Evolutionary conservation across 352 stramenopile species (phyloP).

Genomic region (Halophytophthora polymorphica): DNA sequence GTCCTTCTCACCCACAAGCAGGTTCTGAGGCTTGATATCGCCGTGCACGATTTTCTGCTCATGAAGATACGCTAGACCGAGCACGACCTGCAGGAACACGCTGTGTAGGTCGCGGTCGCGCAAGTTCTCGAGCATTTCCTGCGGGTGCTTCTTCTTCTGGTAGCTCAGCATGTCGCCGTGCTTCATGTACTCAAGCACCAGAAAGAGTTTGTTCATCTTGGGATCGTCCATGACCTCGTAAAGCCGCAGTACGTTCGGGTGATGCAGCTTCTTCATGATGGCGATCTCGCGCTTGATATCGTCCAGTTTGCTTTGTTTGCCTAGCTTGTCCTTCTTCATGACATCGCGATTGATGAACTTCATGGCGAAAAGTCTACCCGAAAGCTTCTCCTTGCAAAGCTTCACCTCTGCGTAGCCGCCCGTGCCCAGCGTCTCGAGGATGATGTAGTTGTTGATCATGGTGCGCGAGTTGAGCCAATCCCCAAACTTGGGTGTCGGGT

Average conservation of each 20-base stretch:
- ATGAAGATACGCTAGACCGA: conserved; percentile 88
- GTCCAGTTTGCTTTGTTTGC: conserved; percentile 75
- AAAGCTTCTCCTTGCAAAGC: conserved; percentile 82
- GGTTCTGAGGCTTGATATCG: conserved; percentile 87
- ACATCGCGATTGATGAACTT: conserved; percentile 88
- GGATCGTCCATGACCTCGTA: conserved; percentile 96
- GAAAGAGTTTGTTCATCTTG: conserved; percentile 92
- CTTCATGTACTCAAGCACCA: conserved; percentile 97
- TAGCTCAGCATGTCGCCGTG: conserved; percentile 70
- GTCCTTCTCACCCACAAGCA: conserved; percentile 84
- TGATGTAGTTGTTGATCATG: conserved; percentile 95
- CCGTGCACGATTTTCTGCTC: conserved; percentile 84
- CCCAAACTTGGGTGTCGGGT: conserved; percentile 75
- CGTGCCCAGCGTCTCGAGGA: conserved; percentile 80
- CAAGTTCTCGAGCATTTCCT: conserved; percentile 36
- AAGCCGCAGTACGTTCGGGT: conserved; percentile 93
- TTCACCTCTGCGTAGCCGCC: conserved; percentile 91
- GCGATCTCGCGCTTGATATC: conserved; percentile 94
- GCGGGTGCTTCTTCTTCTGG: conserved; percentile 65
- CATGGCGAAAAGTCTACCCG: conserved; percentile 75
- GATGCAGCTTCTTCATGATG: conserved; percentile 97
- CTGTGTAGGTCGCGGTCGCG: conserved; percentile 72
- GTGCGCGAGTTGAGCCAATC: conserved; percentile 83
- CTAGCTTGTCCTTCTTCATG: conserved; percentile 83
- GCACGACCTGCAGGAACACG: conserved; percentile 69